A percentile compares a stretch with the other conserved stretches of the same genome.
Evolutionary conservation across 768 basidiomycete species (phyloP).

Genomic region (Suillus decipiens): DNA sequence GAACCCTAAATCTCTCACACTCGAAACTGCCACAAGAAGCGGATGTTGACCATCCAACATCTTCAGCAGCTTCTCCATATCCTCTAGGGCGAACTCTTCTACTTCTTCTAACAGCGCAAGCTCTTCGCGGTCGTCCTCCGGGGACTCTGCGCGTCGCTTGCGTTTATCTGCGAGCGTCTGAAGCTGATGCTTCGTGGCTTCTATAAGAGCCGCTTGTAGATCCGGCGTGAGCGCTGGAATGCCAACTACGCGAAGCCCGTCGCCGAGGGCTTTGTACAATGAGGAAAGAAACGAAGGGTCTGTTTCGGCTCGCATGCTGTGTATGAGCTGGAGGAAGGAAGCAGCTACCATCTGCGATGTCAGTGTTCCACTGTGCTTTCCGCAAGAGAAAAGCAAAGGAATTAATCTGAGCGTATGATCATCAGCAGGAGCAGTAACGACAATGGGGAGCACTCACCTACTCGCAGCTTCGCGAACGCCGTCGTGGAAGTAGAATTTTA

Average conservation of each 20-base stretch:
- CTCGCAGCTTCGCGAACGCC: slow-evolving; percentile 78
- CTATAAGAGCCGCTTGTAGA: slow-evolving; percentile 54
- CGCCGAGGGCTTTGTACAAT: slow-evolving; percentile 69
- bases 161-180: slow-evolving; percentile 68
- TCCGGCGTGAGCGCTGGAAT: slow-evolving; percentile 54
- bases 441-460: slow-evolving; percentile 49
- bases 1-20: slow-evolving; percentile 70
- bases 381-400: slow-evolving; percentile 69
- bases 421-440: background rate
- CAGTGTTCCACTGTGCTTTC: slow-evolving; percentile 64
- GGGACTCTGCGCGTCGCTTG: slow-evolving; percentile 49
- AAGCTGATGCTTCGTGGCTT: slow-evolving; percentile 73
- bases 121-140: slow-evolving; percentile 65
- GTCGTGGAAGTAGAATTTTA: slow-evolving; percentile 82
- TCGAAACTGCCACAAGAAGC: slow-evolving; percentile 68
- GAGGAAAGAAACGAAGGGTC: slow-evolving; percentile 80
- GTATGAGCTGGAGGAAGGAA: slow-evolving; percentile 65
- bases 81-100: slow-evolving; percentile 80
- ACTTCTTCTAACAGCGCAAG: slow-evolving; percentile 76
- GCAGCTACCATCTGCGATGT: slow-evolving; percentile 70
- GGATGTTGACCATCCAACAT: slow-evolving; percentile 60
- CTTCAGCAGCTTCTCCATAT: slow-evolving; percentile 67
- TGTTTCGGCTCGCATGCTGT: slow-evolving; percentile 62
- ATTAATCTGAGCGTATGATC: slow-evolving; percentile 50
- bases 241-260: slow-evolving; percentile 60